Evolutionary conservation across 805 yeast genomes (phyloP), one percentile per base, ranked within the genome.

Genomic region (Yarrowia deformans): DNA sequence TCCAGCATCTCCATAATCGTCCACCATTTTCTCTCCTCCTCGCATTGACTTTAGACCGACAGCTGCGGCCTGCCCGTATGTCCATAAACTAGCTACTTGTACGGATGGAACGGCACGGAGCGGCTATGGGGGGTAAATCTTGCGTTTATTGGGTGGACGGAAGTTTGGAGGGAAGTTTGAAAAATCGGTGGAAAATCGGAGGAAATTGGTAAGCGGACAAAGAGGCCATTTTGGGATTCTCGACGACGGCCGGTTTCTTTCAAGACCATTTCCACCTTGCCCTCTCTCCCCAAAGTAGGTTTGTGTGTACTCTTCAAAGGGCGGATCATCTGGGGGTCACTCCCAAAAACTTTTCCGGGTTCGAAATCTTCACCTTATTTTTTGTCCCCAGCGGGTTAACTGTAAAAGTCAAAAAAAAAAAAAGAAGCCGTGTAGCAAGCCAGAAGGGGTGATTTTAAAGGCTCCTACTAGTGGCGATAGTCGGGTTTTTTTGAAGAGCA

Each of bases 321-420:
- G 45, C 50, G 50, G 50, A 46, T 46, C 14, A 29, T 45, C 29
- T 48, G 52, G 52, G 52, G 52, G 52, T 48, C 35, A 13, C 34
- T 2, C 29, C 29, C 29, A 48, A 48, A 48, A 48, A 29, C 52
- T 48, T 48, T 48, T 48, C 19, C 14, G 18, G 19, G 10, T 12
- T 32, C 54, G 52, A 29, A 48, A 48, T 29, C 52, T 48, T 48
- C n/a, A 48, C 35, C 52, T 48, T 48, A 48, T 46, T 46, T 46
- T 46, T 18, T 8, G 50, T 12, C 8, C 16, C 29, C 18, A 48
- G 52, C 50, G 50, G 50, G 50, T 46, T 46, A 46, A 46, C 50
- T 46, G 50, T 46, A 46, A 48, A 48, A 29, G 18, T 12, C 34
- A 49, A 49, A n/a, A n/a, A n/a, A n/a, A n/a, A n/a, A n/a, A n/a